These are phyloP conservation scores for Biscutella laevigata DNA, from an alignment of 441 rosid genomes.

Conservation along the genomic window DNA sequence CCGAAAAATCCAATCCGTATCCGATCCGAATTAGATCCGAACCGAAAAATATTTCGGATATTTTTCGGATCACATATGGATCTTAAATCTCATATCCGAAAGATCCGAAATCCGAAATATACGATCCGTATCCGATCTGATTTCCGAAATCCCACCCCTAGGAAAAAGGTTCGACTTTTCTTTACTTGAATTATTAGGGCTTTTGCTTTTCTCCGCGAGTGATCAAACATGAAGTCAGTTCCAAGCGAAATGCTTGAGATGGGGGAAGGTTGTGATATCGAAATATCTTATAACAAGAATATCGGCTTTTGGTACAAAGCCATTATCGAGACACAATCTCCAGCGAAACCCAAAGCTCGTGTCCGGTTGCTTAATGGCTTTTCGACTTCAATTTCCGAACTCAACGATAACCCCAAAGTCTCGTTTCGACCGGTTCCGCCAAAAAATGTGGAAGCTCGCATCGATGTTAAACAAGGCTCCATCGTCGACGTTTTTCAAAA, in stretches of 20 bases:
- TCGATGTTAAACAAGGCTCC: conserved; percentile 23
- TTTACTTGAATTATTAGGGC: no score
- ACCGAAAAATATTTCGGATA: no score
- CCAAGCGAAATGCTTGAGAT: neutral
- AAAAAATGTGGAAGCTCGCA: neutral
- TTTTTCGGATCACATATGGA: no score
- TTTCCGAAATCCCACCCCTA: no score
- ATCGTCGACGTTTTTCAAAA: conserved; percentile 31
- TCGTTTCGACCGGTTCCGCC: conserved; percentile 36
- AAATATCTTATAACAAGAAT: conserved; percentile 28
- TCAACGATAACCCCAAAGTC: conserved; percentile 11
- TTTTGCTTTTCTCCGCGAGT: neutral
- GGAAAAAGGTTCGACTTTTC: no score
- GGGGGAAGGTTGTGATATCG: conserved; percentile 27
- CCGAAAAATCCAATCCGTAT: no score
- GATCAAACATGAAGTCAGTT: neutral
- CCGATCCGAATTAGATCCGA: no score
- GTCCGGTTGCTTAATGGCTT: conserved; percentile 28
- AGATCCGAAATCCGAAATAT: no score
- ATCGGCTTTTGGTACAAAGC: conserved; percentile 34
- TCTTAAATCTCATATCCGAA: no score
- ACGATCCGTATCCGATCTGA: no score
- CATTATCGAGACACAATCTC: conserved; percentile 20
- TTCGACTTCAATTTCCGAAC: conserved; percentile 24
- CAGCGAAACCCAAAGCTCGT: conserved; percentile 23